Evolutionary conservation across 345 rosid genomes (phyloP), one percentile per base, ranked within the genome.

Genomic region (Passiflora organensis): DNA sequence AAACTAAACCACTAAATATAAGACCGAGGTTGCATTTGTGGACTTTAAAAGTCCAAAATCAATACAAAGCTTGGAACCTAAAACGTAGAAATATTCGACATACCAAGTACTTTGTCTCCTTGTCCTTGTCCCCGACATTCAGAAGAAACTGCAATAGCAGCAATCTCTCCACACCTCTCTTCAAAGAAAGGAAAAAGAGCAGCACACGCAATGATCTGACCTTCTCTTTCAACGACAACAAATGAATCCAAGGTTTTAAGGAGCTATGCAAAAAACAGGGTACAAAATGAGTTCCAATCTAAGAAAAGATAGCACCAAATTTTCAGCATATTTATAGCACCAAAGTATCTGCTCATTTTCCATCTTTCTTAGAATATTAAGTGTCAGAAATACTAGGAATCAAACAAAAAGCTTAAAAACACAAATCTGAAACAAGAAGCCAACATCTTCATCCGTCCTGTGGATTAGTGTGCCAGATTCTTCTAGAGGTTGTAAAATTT

Each of bases 101-200:
- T 82, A 91, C 98, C 98, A 4, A 91, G 91, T 53, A 88, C 69
- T 75, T 91, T 91, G 68, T 91, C 97, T 51, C 97, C 97, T 32
- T 85, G 96, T 56, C 96, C 96, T 80, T 91, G 96, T 51, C 98
- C 96, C 44, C 87, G 89, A 44, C 96, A 91, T 38, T 91, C 96
- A 39, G 95, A 66, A 60, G 96, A 76, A 69, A 91, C 96, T 10
- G 91, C 98, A 48, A 91, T 86, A 58, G 93, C 83, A 51, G 98
- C 96, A 65, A 91, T 83, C 72, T 91, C 96, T 59, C 96, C 96
- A 51, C 95, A 86, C 56, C 81, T 84, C 1, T 84, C 95, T 64
- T 84, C 73, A 63, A 72, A 81, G 73, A 79, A 86, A 24, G 93
- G 95, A 54, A 91, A 82, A 68, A 91, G 78, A 53, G 98, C 98